Conservation (phyloP, 106 monocot species). For the Agapanthus africanus region DNA sequence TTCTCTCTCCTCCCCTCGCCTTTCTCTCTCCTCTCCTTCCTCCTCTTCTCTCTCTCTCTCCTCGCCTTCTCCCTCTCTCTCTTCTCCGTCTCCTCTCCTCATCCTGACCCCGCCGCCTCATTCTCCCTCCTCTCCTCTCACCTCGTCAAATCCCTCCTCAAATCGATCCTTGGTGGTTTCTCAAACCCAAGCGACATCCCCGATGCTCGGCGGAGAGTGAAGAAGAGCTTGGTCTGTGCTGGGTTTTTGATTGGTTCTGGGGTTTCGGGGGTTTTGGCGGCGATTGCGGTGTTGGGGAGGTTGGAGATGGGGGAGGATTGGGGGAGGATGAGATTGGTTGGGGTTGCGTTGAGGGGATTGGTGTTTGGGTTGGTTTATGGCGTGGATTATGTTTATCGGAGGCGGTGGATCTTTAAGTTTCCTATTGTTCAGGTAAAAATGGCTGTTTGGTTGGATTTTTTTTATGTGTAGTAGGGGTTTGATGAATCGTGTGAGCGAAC, state of each 20-base stretch:
- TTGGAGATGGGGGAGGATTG: slow-evolving; percentile 6
- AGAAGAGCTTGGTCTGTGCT: slow-evolving; percentile 13
- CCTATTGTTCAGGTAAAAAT: slow-evolving; percentile 92
- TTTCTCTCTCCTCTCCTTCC: slow-evolving; percentile 21
- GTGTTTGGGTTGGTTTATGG: slow-evolving; percentile 67
- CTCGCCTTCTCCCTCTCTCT: slow-evolving; percentile 23
- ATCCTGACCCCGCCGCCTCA: slow-evolving; percentile 18
- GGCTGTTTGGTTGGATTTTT: no score
- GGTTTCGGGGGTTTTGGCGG: slow-evolving; percentile 45
- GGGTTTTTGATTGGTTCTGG: slow-evolving; percentile 30
- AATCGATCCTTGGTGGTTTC: slow-evolving; percentile 31
- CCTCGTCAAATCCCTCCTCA: slow-evolving; percentile 25
- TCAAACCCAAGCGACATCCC: slow-evolving; percentile 12
- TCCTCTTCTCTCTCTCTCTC: slow-evolving; percentile 19
- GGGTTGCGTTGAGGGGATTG: slow-evolving; percentile 44
- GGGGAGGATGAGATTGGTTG: slow-evolving; percentile 18
- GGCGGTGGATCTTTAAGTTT: slow-evolving; percentile 70
- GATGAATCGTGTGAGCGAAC: neutral
- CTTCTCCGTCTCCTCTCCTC: slow-evolving; percentile 30
- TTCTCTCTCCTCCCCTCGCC: slow-evolving; percentile 2
- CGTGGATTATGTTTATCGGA: slow-evolving; percentile 36
- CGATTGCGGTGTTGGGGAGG: slow-evolving; percentile 28
- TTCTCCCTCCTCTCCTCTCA: slow-evolving; percentile 18
- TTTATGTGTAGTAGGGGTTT: neutral
- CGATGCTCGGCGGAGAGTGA: slow-evolving; percentile 20